Conservation (phyloP, 1,139 yeast species). For the Yamadazyma aaseri region DNA sequence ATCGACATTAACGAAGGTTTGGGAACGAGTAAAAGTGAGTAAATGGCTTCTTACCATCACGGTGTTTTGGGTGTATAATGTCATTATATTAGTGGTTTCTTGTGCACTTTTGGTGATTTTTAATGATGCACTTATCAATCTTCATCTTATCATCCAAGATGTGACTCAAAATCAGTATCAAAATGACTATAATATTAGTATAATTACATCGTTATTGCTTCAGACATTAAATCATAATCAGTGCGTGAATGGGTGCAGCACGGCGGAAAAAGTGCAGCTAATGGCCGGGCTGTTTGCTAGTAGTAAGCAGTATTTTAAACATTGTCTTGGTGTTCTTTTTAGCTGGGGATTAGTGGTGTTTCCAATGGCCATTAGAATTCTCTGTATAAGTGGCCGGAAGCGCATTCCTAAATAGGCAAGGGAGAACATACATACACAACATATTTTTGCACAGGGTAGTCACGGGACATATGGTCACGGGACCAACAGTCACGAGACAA, state of each 20-base stretch:
- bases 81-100: conserved; percentile 2
- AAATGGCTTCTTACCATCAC: conserved; percentile 1
- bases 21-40: conserved; percentile 1
- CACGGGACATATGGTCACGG: too few species aligned
- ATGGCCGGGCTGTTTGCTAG: conserved; percentile 7
- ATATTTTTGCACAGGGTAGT: too few species aligned
- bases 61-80: conserved; percentile 5
- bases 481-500: too few species aligned
- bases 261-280: conserved; percentile 1
- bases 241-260: conserved; percentile 4
- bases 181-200: conserved; percentile 14
- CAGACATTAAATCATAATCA: conserved; percentile 17
- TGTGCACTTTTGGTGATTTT: conserved; percentile 11
- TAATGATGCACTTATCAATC: conserved; percentile 24
- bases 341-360: conserved; percentile 24
- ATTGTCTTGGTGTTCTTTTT: conserved; percentile 24
- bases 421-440: too few species aligned
- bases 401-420: too few species aligned
- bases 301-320: conserved; percentile 11
- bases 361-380: conserved; percentile 27
- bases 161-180: conserved; percentile 4
- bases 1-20: conserved; percentile 7
- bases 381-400: too few species aligned
- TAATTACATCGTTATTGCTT: conserved; percentile 19
- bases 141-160: conserved; percentile 13